Conservation (phyloP, 2,329 filamentous ascomycete species). For the Ustilaginoidea virens region DNA sequence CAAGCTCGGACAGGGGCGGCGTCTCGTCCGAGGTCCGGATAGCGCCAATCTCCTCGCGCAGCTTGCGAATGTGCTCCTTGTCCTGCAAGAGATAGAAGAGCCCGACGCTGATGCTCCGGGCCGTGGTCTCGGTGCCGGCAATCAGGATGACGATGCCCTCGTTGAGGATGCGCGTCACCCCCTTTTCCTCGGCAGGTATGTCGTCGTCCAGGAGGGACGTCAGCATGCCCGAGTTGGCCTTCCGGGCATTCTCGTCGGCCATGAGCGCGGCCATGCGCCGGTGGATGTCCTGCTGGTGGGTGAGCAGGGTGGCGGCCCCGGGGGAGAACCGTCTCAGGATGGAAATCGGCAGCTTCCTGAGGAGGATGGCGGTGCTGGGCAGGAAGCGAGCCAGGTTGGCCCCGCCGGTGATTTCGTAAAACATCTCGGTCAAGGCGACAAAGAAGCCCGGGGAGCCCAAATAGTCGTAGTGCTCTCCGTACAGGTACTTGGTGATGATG, state of each 20-base stretch:
- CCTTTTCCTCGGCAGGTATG: background rate
- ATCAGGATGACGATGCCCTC: slow-evolving; percentile 7
- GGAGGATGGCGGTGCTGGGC: too few relatives aligned
- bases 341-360: background rate
- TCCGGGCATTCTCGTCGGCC: background rate
- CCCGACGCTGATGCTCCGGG: slow-evolving; percentile 4
- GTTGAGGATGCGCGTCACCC: slow-evolving; percentile 4
- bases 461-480: slow-evolving; percentile 7
- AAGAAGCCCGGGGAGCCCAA: slow-evolving; percentile 6
- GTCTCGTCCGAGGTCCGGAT: too few relatives aligned
- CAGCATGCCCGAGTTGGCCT: background rate
- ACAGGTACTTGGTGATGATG: slow-evolving; percentile 7
- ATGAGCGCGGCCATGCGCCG: background rate
- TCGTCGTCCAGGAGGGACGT: background rate
- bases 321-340: background rate
- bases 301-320: background rate
- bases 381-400: background rate
- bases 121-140: slow-evolving; percentile 9
- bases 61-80: slow-evolving; percentile 2
- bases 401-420: background rate
- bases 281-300: background rate
- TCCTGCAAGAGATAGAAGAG: slow-evolving; percentile 6
- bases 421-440: slow-evolving; percentile 1
- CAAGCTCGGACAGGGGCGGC: slow-evolving; percentile 6
- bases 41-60: slow-evolving; percentile 7